Evolutionary conservation across 2,329 filamentous ascomycete species (phyloP).

Genomic region (Penicillium sp.): DNA sequence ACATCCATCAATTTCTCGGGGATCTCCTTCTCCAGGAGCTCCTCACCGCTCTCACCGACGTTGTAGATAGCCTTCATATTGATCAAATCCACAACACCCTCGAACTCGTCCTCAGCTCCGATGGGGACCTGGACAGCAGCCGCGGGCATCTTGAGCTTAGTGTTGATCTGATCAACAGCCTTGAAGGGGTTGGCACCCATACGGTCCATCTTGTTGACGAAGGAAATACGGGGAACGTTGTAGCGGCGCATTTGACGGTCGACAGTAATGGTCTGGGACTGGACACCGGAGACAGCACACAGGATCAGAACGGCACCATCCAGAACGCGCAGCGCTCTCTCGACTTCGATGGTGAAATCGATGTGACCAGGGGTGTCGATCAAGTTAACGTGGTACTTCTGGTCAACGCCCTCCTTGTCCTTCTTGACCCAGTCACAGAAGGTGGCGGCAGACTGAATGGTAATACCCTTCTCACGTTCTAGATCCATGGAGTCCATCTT

Average conservation of each 20-base stretch:
- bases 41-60: slow-evolving; percentile 79
- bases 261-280: slow-evolving; percentile 97
- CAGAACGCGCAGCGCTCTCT: slow-evolving; percentile 89
- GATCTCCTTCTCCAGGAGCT: slow-evolving; percentile 75
- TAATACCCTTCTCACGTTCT: slow-evolving; percentile 97
- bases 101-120: slow-evolving; percentile 86
- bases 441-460: slow-evolving; percentile 96
- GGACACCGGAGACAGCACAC: slow-evolving; percentile 94
- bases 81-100: slow-evolving; percentile 90
- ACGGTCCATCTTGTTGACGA: slow-evolving; percentile 99
- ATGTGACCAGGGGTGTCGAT: slow-evolving; percentile 99
- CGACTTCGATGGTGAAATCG: slow-evolving; percentile 98
- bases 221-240: slow-evolving; percentile 92
- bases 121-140: slow-evolving; percentile 95
- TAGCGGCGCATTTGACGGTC: slow-evolving; percentile 99
- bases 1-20: slow-evolving; percentile 78
- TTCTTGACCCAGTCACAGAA: slow-evolving; percentile 97
- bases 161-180: slow-evolving; percentile 95
- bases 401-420: slow-evolving; percentile 74
- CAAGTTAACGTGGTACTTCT: slow-evolving; percentile 96
- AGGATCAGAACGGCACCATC: slow-evolving; percentile 98
- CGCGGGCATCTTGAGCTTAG: slow-evolving; percentile 89
- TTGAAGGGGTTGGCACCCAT: slow-evolving; percentile 99
- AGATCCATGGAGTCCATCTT: slow-evolving; percentile 99
- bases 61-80: slow-evolving; percentile 93